phyloP scores from a whole-genome alignment of 129 eudicot species.

The Artemisia tridentata region DNA sequence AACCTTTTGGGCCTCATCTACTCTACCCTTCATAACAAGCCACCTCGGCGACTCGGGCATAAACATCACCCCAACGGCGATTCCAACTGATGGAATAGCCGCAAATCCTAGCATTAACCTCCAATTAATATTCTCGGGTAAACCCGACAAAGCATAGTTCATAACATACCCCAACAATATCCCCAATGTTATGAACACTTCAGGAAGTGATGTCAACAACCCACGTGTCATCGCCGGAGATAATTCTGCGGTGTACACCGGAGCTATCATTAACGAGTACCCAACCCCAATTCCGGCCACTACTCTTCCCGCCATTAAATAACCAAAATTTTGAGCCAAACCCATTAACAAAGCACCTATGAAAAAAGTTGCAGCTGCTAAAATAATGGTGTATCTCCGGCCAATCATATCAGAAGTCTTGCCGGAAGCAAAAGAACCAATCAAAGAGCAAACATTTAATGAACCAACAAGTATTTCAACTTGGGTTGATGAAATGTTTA shows the following conservation, averaged over 20 bases:
- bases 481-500: constrained; percentile 58
- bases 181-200: constrained; percentile 72
- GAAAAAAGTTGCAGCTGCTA: constrained; percentile 67
- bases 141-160: constrained; percentile 51
- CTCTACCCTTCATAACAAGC: constrained; percentile 71
- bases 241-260: constrained; percentile 78
- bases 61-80: constrained; percentile 52
- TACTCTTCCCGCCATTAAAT: constrained; percentile 73
- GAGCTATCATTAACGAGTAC: constrained; percentile 86
- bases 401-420: constrained; percentile 84
- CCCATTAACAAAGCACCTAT: constrained; percentile 82
- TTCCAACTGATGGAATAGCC: constrained; percentile 57
- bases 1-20: constrained; percentile 47
- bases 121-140: constrained; percentile 56
- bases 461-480: constrained; percentile 69
- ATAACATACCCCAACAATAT: constrained; percentile 62
- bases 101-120: constrained; percentile 79
- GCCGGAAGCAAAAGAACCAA: constrained; percentile 78
- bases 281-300: constrained; percentile 93
- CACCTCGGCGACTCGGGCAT: constrained; percentile 98
- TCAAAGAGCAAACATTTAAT: constrained; percentile 58
- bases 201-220: constrained; percentile 79
- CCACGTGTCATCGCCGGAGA: constrained; percentile 86
- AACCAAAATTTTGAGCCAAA: constrained; percentile 55
- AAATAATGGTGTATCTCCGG: constrained; percentile 77